These are phyloP conservation scores for Erythrophleum ivorense DNA, from an alignment of 331 rosid species.

Conservation along the genomic window DNA sequence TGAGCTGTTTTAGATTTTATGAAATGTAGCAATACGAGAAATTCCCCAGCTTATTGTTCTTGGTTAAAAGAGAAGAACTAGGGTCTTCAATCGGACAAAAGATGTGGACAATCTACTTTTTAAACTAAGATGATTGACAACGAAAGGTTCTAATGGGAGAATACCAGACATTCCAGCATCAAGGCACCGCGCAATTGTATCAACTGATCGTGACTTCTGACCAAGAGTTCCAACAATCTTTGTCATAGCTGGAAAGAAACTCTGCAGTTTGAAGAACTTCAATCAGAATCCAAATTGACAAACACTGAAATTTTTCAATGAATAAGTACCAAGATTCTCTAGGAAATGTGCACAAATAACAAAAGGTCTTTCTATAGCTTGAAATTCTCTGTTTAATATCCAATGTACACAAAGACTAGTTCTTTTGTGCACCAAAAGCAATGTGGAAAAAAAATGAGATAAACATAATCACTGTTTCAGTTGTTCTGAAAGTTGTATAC, in stretches of 20 bases:
- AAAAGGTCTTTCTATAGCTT: not conserved
- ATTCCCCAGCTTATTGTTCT: no score
- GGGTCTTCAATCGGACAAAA: not conserved
- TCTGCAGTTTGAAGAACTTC: conserved; percentile 59
- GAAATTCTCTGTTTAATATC: conserved; percentile 11
- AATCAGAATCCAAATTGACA: conserved; percentile 23
- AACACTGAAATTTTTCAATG: conserved; percentile 20
- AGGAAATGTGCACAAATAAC: not conserved
- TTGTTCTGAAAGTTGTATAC: not conserved
- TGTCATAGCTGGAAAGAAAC: conserved; percentile 80
- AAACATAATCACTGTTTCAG: not conserved
- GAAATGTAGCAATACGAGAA: no score
- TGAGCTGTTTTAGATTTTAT: not conserved
- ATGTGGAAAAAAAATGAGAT: not conserved
- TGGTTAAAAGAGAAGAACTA: conserved; percentile 4
- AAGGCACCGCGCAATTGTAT: conserved; percentile 71
- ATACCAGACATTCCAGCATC: conserved; percentile 94
- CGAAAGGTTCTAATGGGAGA: conserved; percentile 20
- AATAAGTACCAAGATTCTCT: conserved; percentile 5
- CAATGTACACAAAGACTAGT: not conserved
- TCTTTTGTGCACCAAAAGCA: not conserved
- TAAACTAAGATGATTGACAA: conserved; percentile 13
- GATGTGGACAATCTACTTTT: not conserved
- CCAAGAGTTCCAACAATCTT: conserved; percentile 96
- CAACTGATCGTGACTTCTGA: conserved; percentile 75